Evolutionary conservation across 306 rosid genomes (phyloP).

Genomic region (Quercus robur): DNA sequence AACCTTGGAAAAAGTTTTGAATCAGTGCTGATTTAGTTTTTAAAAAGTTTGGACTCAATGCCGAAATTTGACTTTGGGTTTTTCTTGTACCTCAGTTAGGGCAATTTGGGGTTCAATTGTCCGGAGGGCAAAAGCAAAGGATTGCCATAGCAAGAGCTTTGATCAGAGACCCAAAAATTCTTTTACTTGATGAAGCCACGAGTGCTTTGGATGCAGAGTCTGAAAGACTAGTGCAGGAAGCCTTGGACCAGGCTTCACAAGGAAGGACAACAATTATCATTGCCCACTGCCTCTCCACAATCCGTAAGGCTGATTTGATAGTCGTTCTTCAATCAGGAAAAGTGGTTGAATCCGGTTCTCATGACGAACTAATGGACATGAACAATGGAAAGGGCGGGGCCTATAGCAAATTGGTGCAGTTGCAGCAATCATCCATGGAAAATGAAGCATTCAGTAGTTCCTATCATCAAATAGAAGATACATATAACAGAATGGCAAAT

Average conservation of each 20-base stretch:
- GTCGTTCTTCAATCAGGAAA: constrained; percentile 69
- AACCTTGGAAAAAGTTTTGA: too few species aligned
- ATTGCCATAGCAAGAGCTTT: constrained; percentile 85
- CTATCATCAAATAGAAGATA: not conserved
- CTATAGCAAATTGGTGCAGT: constrained; percentile 55
- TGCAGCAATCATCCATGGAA: constrained; percentile 50
- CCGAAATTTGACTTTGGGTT: not conserved
- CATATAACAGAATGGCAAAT: not conserved
- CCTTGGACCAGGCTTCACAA: constrained; percentile 64
- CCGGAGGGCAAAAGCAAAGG: constrained; percentile 91
- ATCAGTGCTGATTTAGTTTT: not conserved
- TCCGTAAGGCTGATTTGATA: constrained; percentile 53
- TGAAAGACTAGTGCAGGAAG: constrained; percentile 66
- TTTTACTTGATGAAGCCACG: constrained; percentile 88
- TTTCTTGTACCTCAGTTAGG: constrained; percentile 49
- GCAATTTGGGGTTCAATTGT: constrained; percentile 73
- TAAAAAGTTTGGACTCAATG: not conserved
- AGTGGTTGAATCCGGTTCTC: constrained; percentile 72
- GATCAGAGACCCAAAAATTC: constrained; percentile 67
- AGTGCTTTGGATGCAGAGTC: constrained; percentile 87
- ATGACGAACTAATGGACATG: constrained; percentile 46
- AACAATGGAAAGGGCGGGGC: constrained; percentile 53
- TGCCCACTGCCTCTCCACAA: constrained; percentile 78
- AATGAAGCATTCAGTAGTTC: constrained; percentile 8
- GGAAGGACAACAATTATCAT: constrained; percentile 78